A percentile compares a stretch with the other conserved stretches of the same genome.
Conservation (phyloP, 2,329 filamentous ascomycete species). For the Canariomyces notabilis region DNA sequence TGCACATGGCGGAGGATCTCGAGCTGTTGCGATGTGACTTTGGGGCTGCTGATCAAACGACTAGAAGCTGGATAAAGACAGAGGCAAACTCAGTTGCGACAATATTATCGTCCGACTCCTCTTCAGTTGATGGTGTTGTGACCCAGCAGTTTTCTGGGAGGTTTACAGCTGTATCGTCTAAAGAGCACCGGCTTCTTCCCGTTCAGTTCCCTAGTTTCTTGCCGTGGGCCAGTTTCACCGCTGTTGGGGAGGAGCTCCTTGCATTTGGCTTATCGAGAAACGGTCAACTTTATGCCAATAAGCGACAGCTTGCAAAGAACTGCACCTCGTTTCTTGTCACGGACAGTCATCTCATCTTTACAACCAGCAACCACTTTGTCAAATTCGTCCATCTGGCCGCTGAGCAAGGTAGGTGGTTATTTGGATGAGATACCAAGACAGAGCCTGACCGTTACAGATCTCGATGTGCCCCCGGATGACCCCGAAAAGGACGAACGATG, state of each 20-base stretch:
- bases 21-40: conserved; percentile 22
- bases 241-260: conserved; percentile 37
- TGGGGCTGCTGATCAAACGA: background rate
- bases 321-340: conserved; percentile 89
- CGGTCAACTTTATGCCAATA: conserved; percentile 75
- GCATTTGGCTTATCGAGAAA: conserved; percentile 65
- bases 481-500: conserved; percentile 90
- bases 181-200: conserved; percentile 32
- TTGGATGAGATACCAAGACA: background rate
- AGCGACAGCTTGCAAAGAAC: conserved; percentile 69
- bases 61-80: conserved; percentile 11
- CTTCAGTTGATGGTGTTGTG: conserved; percentile 31
- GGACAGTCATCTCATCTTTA: conserved; percentile 78
- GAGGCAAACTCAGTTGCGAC: conserved; percentile 16
- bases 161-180: conserved; percentile 36
- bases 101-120: conserved; percentile 17
- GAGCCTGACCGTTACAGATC: conserved; percentile 48
- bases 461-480: conserved; percentile 80
- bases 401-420: conserved; percentile 51
- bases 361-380: conserved; percentile 84
- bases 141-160: conserved; percentile 44
- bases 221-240: conserved; percentile 48
- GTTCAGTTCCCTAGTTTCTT: conserved; percentile 42
- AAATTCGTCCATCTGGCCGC: conserved; percentile 84
- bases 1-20: conserved; percentile 32